Evolutionary conservation across 345 rosid species (phyloP).

Genomic region (Excoecaria cochinchinensis): DNA sequence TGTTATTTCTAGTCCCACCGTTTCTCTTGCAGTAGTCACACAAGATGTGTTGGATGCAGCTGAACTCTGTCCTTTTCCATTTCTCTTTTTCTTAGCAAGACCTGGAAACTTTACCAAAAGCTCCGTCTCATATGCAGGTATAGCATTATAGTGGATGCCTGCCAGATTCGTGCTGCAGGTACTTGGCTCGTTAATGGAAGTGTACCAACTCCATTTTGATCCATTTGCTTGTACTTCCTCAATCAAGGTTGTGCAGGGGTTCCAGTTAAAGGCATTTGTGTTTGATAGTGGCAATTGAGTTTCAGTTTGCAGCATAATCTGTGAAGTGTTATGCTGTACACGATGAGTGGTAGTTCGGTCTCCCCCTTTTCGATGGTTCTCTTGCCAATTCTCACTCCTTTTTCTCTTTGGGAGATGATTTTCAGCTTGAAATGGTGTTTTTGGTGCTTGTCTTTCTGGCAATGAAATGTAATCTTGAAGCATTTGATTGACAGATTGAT

Average conservation of each 20-base stretch:
- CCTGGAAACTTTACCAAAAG: slow-evolving; percentile 33
- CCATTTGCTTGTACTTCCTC: slow-evolving; percentile 37
- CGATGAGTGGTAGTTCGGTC: slow-evolving; percentile 13
- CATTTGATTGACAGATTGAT: slow-evolving; percentile 27
- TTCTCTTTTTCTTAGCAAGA: slow-evolving; percentile 46
- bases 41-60: slow-evolving; percentile 31
- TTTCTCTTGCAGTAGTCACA: slow-evolving; percentile 22
- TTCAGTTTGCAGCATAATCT: slow-evolving; percentile 13
- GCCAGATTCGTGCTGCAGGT: slow-evolving; percentile 28
- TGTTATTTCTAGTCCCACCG: slow-evolving; percentile 16
- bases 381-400: slow-evolving; percentile 2
- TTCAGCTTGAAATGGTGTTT: slow-evolving; percentile 35
- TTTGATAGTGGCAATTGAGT: slow-evolving; percentile 17
- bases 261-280: slow-evolving; percentile 24
- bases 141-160: slow-evolving; percentile 41
- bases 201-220: slow-evolving; percentile 23
- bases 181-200: slow-evolving; percentile 22
- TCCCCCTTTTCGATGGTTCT: slow-evolving; percentile 2
- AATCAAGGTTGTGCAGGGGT: slow-evolving; percentile 14
- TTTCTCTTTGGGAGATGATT: slow-evolving; percentile 17
- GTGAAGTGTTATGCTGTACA: slow-evolving; percentile 12
- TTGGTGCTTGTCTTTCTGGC: slow-evolving; percentile 36
- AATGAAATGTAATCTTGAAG: slow-evolving; percentile 18
- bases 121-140: slow-evolving; percentile 32
- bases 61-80: slow-evolving; percentile 41